Evolutionary conservation across 192 early-diverging fungal genomes (phyloP), one percentile per base, ranked within the genome.

Genomic region (Gonapodya prolifera): DNA sequence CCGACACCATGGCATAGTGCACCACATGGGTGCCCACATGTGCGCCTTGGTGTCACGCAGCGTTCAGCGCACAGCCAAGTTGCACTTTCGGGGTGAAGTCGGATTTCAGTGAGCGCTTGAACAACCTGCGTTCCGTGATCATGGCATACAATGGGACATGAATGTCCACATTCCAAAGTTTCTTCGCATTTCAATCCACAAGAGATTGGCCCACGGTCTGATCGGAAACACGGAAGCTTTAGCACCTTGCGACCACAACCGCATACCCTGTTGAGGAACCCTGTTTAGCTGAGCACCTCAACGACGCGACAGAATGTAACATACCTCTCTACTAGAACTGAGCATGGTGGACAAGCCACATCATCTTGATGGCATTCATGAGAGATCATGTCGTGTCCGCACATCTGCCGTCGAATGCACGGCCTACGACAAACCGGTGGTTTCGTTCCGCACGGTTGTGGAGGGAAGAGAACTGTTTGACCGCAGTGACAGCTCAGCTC

Each of bases 261-360:
- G 71, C 71, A 73, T 8, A 32, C 28, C 29, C 32, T 61, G 23
- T 23, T 16, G 23, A 61, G 23, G 45, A 61, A 61, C 23, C 8
- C 45, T 61, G 45, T 61, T 23, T 61, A 16, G 8, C 8, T 8
- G 45, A 16, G 8, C 45, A 61, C 8, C 45, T 61, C 23, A 16
- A 61, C 8, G 45, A n/a, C n/a, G n/a, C n/a, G 35, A 77, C 30
- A 35, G 31, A 17, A 61, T 30, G 8, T 2, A 16, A 70, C 35
- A 1, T 73, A 82, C 81, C 90, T 85, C 2, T 86, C 81, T 0
- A 94, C 92, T 36, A 98, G 89, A 45, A 92, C 86, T 18, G 94
- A 84, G 83, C 97, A 98, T 30, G 95, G 95, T 8, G 97, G 94
- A 36, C 97, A 98, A 0, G 93, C 86, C 71, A 89, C 91, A n/a